Base-by-base conservation (phyloP, 768 basidiomycete species). In the Symmetrospora coprosmae region DNA sequence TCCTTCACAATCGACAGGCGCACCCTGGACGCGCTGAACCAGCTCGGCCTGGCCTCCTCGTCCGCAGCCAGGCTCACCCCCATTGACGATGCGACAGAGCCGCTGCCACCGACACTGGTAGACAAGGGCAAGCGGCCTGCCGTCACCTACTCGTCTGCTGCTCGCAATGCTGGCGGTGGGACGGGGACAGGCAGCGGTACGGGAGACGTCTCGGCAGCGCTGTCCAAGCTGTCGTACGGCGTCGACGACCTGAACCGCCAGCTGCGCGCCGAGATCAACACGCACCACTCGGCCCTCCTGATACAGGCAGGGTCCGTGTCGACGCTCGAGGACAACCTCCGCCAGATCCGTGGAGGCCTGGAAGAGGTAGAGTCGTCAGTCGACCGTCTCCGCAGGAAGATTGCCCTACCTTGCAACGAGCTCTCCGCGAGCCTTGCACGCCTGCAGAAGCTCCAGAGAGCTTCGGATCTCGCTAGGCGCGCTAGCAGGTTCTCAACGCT, bases 201-300 rank as follows among this genome's bases (percentile, higher is more conserved):
- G 16, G 68, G 64, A 0, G 92, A 96, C 66, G 84, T 94, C 11
- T 85, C 86, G 2, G 79, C 87, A 2, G 87, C 88, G 2, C 83
- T 96, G 28, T 82, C 87, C 5, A 90, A 87, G 71, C 77, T 99
- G 2, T 85, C 82, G 63, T 79, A 82, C 68, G 86, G 83, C 0
- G 84, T 96, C 61, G 92, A 96, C 38, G 90, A 97, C 72, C 82
- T 92, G 19, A 82, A 84, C 27, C 87, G 84, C 71, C 88, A 96
- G 72, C 83, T 97, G 23, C 55, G 55, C 23, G 40, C 31, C 6
- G 55, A 90, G 86, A 86, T 91, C 50, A 82, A 84, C 31, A 75
- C 77, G 31, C 85, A 91, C 71, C 88, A 91, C 65, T 83, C 87
- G 69, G 79, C 83, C 31, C 74, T 92, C 14, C 71, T 91, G n/a